These are phyloP conservation scores for Aspergillus incahuasiensis DNA, from an alignment of 495 filamentous ascomycete genomes.

Conservation along the genomic window DNA sequence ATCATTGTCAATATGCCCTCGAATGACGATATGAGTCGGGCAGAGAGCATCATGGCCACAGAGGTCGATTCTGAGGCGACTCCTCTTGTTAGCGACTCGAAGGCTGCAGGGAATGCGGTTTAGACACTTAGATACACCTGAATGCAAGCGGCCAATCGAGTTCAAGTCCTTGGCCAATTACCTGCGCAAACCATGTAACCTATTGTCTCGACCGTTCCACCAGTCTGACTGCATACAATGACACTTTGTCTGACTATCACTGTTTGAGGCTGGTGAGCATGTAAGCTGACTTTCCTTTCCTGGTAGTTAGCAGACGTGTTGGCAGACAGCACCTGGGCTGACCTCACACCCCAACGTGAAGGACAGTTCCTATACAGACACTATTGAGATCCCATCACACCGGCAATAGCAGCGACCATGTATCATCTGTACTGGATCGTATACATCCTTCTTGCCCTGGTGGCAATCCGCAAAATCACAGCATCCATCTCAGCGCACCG, in stretches of 20 bases:
- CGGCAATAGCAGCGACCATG: no score
- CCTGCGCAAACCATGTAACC: no score
- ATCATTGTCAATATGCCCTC: conserved; percentile 41
- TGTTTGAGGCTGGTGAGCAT: not conserved
- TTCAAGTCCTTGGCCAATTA: no score
- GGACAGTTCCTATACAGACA: no score
- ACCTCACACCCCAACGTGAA: no score
- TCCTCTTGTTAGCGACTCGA: not conserved
- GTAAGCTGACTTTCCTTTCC: not conserved
- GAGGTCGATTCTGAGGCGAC: not conserved
- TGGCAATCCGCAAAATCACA: not conserved
- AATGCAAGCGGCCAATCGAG: not conserved
- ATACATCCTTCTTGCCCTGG: not conserved
- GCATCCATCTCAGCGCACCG: not conserved
- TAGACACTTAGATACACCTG: not conserved
- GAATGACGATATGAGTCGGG: conserved; percentile 27
- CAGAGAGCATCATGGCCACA: not conserved
- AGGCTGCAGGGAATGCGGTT: not conserved
- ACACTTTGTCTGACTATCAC: no score
- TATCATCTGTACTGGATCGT: not conserved
- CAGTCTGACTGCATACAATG: no score
- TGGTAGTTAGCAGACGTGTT: not conserved
- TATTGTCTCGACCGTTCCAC: no score
- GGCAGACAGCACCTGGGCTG: not conserved
- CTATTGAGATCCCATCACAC: no score